Evolutionary conservation across 768 basidiomycete genomes (phyloP).

Genomic region (Rhodotorula graminis): DNA sequence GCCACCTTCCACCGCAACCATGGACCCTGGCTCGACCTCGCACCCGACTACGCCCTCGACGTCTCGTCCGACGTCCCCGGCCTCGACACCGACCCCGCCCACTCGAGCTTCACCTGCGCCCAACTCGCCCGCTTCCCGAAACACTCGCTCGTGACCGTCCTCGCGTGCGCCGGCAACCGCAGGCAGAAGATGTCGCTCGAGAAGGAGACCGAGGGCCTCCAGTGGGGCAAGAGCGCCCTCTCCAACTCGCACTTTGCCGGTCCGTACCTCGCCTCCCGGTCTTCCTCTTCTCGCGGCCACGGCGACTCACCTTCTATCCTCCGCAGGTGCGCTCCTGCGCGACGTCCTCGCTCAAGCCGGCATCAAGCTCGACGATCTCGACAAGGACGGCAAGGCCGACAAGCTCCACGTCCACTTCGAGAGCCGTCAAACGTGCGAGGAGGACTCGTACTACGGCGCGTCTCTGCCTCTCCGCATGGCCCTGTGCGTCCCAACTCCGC

Average conservation of each 20-base stretch:
- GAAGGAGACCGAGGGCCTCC: conserved; percentile 26
- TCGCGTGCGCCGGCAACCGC: conserved; percentile 50
- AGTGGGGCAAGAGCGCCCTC: conserved; percentile 22
- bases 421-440: conserved; percentile 26
- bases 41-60: conserved; percentile 29
- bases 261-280: background rate
- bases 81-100: background rate
- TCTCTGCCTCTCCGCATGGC: conserved; percentile 22
- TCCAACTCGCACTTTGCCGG: conserved; percentile 13
- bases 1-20: conserved; percentile 71
- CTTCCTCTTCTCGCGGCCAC: background rate
- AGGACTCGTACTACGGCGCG: conserved; percentile 16
- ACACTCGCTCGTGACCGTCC: conserved; percentile 53
- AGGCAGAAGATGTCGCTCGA: conserved; percentile 26
- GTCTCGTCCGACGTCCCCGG: background rate
- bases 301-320: background rate
- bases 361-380: background rate
- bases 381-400: background rate
- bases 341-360: conserved; percentile 1
- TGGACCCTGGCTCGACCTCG: conserved; percentile 47
- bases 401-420: conserved; percentile 29
- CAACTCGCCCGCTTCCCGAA: conserved; percentile 37
- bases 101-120: conserved; percentile 38
- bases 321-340: conserved; percentile 8
- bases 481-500: conserved; percentile 9